Percentiles rank a stretch among this genome's conserved stretches.
Evolutionary conservation across 305 asterid species (phyloP).

Genomic region (Fraxinus sp.): DNA sequence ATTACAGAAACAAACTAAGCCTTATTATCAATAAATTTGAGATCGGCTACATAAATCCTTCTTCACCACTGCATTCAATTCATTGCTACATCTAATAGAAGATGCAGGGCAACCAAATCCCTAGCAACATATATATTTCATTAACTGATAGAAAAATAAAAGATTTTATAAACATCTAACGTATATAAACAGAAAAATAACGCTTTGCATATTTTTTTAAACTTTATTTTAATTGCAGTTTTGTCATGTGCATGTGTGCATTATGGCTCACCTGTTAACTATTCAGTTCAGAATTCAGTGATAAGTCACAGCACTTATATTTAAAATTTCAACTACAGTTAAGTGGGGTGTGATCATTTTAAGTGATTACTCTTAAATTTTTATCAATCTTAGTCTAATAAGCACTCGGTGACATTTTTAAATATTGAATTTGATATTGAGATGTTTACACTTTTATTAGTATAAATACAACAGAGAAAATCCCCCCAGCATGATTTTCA

Average conservation of each 20-base stretch:
- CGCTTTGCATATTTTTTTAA: not conserved
- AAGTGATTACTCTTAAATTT: not conserved
- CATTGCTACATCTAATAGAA: not conserved
- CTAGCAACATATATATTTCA: not conserved
- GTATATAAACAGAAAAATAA: not conserved
- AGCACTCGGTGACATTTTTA: not conserved
- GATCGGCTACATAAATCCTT: not conserved
- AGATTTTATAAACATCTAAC: not conserved
- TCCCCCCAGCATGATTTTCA: not conserved
- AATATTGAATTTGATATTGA: not conserved
- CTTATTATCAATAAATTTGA: not conserved
- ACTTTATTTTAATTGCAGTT: not conserved
- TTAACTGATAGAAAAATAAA: not conserved
- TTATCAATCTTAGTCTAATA: not conserved
- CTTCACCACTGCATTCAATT: not conserved
- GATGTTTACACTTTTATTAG: not conserved
- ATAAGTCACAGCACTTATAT: not conserved
- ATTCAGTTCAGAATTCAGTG: not conserved
- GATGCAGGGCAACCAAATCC: not conserved
- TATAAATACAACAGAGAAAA: not conserved
- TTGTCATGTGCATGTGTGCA: not conserved
- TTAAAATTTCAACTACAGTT: not conserved
- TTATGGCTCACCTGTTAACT: not conserved
- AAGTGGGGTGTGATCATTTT: not conserved
- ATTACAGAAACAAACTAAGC: not conserved